These are phyloP conservation scores for Dioscorea zingiberensis DNA, from an alignment of 106 monocot genomes.

Conservation along the genomic window DNA sequence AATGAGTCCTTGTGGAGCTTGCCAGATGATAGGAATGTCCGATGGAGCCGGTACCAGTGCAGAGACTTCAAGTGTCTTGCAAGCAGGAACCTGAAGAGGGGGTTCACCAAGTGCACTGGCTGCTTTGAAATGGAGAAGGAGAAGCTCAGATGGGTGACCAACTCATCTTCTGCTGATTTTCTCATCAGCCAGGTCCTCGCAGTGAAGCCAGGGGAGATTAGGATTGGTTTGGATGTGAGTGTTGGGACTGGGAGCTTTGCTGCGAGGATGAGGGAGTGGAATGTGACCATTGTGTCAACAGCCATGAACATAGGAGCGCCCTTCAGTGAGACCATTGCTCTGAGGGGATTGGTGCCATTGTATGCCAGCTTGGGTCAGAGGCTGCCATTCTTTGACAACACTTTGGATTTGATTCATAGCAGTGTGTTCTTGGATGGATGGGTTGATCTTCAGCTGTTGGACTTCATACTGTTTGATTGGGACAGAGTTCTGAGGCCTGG, in stretches of 20 bases:
- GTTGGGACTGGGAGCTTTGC: conserved; percentile 76
- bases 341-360: conserved; percentile 65
- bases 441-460: conserved; percentile 37
- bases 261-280: conserved; percentile 74
- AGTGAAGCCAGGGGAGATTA: conserved; percentile 62
- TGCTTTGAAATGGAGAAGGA: conserved; percentile 84
- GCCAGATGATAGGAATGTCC: conserved; percentile 62
- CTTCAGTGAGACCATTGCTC: conserved; percentile 71
- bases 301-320: conserved; percentile 75
- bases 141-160: conserved; percentile 57
- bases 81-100: conserved; percentile 37
- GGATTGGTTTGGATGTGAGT: conserved; percentile 76
- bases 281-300: conserved; percentile 79
- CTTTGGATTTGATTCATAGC: conserved; percentile 84
- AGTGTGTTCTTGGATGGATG: conserved; percentile 37
- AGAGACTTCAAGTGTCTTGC: conserved; percentile 56
- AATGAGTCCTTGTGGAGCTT: conserved; percentile 65
- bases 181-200: conserved; percentile 49
- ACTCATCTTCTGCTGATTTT: conserved; percentile 45
- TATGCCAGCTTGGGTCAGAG: conserved; percentile 51
- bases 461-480: conserved; percentile 38
- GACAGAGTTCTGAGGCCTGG: conserved; percentile 38
- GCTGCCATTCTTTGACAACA: conserved; percentile 89
- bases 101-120: conserved; percentile 59
- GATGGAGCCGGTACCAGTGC: conserved; percentile 75